phyloP scores from a whole-genome alignment of 495 filamentous ascomycete species.

The Penicillium cataractarum region DNA sequence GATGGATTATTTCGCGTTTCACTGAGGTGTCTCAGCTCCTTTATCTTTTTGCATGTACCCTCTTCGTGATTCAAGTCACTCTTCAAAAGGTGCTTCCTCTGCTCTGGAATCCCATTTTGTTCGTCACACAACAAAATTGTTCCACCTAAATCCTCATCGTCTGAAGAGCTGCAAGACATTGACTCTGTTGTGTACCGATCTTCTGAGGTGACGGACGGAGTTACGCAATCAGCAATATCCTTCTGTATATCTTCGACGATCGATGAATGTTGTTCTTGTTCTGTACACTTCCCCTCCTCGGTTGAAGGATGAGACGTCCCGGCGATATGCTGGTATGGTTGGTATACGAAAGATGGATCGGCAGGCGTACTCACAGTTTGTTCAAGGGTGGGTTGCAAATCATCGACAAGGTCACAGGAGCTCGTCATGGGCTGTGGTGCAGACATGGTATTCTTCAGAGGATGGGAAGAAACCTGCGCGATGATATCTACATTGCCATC shows the following conservation, averaged over 20 bases:
- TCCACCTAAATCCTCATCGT: constrained; percentile 2
- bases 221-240: not conserved
- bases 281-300: not conserved
- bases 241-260: not conserved
- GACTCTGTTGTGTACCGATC: constrained; percentile 3
- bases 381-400: not conserved
- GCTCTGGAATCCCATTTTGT: too few species aligned
- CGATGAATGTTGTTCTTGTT: not conserved
- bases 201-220: not conserved
- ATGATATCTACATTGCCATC: not conserved
- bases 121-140: constrained; percentile 2
- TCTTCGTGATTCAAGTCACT: not conserved
- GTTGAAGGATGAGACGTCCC: too few species aligned
- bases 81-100: not conserved
- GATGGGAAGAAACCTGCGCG: constrained; percentile 4
- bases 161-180: not conserved
- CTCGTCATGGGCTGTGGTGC: constrained; percentile 1
- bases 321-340: not conserved
- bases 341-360: not conserved
- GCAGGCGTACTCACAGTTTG: not conserved
- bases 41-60: not conserved
- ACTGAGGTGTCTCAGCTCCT: not conserved
- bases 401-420: not conserved
- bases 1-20: not conserved
- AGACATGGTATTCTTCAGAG: constrained; percentile 3